Conservation (phyloP, 129 eudicot species). For the Gnaphalium uliginosum region DNA sequence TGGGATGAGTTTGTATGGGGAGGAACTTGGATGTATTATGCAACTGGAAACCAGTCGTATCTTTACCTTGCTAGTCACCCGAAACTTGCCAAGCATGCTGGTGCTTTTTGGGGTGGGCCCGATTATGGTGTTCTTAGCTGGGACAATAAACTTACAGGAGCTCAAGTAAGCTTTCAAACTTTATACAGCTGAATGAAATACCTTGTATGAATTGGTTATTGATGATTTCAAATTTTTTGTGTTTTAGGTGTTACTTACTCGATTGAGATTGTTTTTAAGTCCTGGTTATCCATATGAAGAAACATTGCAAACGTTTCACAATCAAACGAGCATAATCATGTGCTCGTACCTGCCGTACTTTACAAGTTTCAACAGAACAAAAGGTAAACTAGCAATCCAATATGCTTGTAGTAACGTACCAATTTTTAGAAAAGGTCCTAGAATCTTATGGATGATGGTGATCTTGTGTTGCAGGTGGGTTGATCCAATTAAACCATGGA, state of each 20-base stretch:
- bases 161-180: slow-evolving; percentile 60
- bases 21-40: slow-evolving; percentile 90
- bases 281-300: slow-evolving; percentile 96
- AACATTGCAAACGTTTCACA: slow-evolving; percentile 72
- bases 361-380: slow-evolving; percentile 73
- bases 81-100: slow-evolving; percentile 81
- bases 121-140: slow-evolving; percentile 92
- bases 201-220: neutral
- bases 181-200: neutral
- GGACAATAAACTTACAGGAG: slow-evolving; percentile 95
- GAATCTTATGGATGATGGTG: slow-evolving; percentile 1
- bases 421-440: neutral
- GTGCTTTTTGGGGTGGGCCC: slow-evolving; percentile 97
- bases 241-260: slow-evolving; percentile 75
- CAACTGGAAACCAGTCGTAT: slow-evolving; percentile 81
- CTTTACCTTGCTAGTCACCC: slow-evolving; percentile 78
- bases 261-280: slow-evolving; percentile 83
- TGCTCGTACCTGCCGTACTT: slow-evolving; percentile 75
- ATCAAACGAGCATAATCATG: slow-evolving; percentile 75
- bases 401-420: neutral
- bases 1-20: slow-evolving; percentile 98
- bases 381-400: slow-evolving; percentile 41
- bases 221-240: slow-evolving; percentile 9
- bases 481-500: slow-evolving; percentile 80
- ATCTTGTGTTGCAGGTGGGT: slow-evolving; percentile 57